Evolutionary conservation across 176 grass and related monocot genomes (phyloP).

Genomic region (Bothriochloa decipiens): DNA sequence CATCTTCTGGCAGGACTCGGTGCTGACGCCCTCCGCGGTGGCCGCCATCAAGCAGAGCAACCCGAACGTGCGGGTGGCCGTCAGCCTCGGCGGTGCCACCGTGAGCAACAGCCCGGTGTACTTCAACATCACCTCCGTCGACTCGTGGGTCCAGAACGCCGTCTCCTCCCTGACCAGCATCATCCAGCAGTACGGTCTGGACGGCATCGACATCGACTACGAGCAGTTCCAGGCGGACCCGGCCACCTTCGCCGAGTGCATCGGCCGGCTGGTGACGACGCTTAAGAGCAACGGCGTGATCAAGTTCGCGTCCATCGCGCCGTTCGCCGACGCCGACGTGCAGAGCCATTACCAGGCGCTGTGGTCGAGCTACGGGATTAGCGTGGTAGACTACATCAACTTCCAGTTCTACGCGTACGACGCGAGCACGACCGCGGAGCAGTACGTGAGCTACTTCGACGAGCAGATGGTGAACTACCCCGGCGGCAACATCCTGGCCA

Average conservation of each 20-base stretch:
- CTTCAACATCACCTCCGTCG: slow-evolving; percentile 66
- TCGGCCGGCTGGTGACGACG: slow-evolving; percentile 56
- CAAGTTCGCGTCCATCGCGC: slow-evolving; percentile 76
- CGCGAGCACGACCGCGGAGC: slow-evolving; percentile 45
- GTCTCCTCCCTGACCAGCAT: slow-evolving; percentile 62
- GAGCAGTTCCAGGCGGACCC: slow-evolving; percentile 62
- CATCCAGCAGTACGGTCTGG: slow-evolving; percentile 52
- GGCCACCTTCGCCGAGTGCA: slow-evolving; percentile 72
- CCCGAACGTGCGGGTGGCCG: slow-evolving; percentile 68
- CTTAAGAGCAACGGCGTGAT: slow-evolving; percentile 66
- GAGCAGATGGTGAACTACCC: slow-evolving; percentile 63
- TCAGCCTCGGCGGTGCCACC: slow-evolving; percentile 74
- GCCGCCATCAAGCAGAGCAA: slow-evolving; percentile 58
- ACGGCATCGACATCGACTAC: slow-evolving; percentile 87
- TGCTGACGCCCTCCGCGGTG: slow-evolving; percentile 54
- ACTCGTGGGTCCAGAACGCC: slow-evolving; percentile 80
- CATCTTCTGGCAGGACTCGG: slow-evolving; percentile 66
- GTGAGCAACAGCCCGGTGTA: slow-evolving; percentile 35
- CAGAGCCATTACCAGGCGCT: slow-evolving; percentile 71
- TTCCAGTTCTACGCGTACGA: slow-evolving; percentile 89
- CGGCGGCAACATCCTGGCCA: slow-evolving; percentile 67
- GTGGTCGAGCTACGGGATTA: slow-evolving; percentile 41
- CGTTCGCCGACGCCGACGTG: slow-evolving; percentile 53
- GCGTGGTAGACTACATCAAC: slow-evolving; percentile 76
- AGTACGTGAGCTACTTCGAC: slow-evolving; percentile 61